These are phyloP conservation scores for Dryas drummondii DNA, from an alignment of 306 rosid species.

Conservation along the genomic window DNA sequence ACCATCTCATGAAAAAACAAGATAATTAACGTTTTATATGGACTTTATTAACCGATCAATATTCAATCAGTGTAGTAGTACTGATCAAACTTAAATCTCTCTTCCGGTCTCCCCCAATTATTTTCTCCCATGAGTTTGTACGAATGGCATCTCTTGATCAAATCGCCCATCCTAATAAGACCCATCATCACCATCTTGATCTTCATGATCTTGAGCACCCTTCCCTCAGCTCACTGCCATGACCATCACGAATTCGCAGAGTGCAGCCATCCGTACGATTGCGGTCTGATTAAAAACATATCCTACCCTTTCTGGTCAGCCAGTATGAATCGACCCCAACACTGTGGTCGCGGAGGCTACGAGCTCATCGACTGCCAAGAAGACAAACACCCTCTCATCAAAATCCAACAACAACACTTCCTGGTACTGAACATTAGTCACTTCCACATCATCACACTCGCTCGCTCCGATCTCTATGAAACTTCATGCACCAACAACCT, in stretches of 20 bases:
- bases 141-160: too few relatives aligned
- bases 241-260: neutral
- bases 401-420: neutral
- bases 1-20: too few relatives aligned
- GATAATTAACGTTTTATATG: too few relatives aligned
- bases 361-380: neutral
- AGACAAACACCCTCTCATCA: neutral
- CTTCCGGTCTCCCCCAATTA: too few relatives aligned
- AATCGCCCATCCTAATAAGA: too few relatives aligned
- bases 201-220: neutral
- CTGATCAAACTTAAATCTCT: too few relatives aligned
- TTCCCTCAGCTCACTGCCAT: neutral
- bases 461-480: neutral
- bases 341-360: conserved; percentile 9
- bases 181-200: too few relatives aligned
- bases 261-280: conserved; percentile 20
- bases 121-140: too few relatives aligned
- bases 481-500: conserved; percentile 15
- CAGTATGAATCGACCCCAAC: neutral
- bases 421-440: neutral
- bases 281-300: conserved; percentile 12
- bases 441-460: conserved; percentile 20
- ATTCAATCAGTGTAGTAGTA: too few relatives aligned
- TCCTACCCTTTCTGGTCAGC: conserved; percentile 38
- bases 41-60: too few relatives aligned